Base-by-base conservation (phyloP, 148 eudicot genomes). In the Linanthus parryae region DNA sequence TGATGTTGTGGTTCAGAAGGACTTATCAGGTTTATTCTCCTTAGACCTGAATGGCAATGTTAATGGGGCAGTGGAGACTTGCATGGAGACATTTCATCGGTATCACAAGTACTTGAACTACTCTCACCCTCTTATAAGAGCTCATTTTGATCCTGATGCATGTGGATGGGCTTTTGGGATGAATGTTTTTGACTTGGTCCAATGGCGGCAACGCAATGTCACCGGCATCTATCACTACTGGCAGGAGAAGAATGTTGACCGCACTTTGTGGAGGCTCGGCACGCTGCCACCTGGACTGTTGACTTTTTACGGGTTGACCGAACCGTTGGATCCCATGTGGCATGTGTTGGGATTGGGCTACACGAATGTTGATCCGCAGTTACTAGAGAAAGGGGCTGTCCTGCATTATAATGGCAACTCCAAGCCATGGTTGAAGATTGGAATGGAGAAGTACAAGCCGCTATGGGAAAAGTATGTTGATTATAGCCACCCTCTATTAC, bases 161-260 rank as follows among this genome's bases (percentile, higher is more conserved):
- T 86, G 95, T 62, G 95, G 95, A 36, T 86, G 95, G 95, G 95
- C 95, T 7, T 86, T 82, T 46, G 95, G 95, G 54, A 86, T 86
- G 95, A 86, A 86, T 26, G 80, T 86, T 35, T 86, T 86, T 44
- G 95, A 86, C 52, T 59, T 86, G 56, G 87, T 82, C 17, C 80
- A 86, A 68, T 86, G 95, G 95, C 74, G 95, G 67, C 72, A 75
- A 56, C 80, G 82, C 57, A 77, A 86, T 45, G 95, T 86, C 27
- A 86, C 95, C 0, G 95, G 95, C 26, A 82, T 86, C 43, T 86
- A 86, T 56, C 95, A 86, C 58, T 86, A 86, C 24, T 86, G 95
- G 95, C 95, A 86, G 65, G 95, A 86, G 59, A 86, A 83, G 63
- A 86, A 86, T 21, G 69, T 86, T 0, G 90, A 83, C 68, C 67